Conservation (phyloP, 163 green algal genomes). For the Scenedesmus sp. region DNA sequence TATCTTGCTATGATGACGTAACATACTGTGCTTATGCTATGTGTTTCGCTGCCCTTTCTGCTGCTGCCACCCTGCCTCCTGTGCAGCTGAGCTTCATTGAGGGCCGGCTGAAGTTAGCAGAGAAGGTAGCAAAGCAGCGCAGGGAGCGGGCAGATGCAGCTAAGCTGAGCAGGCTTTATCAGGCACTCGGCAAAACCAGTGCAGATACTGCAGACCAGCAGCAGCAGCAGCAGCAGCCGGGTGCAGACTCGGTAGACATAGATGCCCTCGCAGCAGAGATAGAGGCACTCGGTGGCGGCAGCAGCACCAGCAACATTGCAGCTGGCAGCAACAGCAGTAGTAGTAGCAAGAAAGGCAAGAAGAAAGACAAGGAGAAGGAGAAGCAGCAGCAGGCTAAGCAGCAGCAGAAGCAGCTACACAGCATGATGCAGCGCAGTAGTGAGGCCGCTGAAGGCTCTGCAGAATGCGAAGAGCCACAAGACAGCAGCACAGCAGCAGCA, state of each 20-base stretch:
- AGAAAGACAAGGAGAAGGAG: background rate
- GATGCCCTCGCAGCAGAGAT: background rate
- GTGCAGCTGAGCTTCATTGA: conserved; percentile 17
- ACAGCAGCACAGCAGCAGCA: background rate
- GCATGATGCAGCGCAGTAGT: background rate
- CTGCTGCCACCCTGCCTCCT: background rate
- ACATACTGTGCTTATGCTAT: too few species aligned
- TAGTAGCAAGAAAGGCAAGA: background rate
- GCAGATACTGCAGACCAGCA: background rate
- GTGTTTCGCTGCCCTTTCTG: background rate
- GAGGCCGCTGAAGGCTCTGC: background rate
- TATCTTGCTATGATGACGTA: too few species aligned
- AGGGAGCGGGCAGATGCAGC: background rate
- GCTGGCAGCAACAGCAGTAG: background rate
- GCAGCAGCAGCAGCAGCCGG: conserved; percentile 19
- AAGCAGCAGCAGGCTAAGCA: background rate
- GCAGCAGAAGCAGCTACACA: conserved; percentile 1
- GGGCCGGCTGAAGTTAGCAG: conserved; percentile 16
- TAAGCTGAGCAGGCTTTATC: background rate
- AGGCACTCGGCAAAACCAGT: background rate
- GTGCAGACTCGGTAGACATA: background rate
- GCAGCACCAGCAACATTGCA: background rate
- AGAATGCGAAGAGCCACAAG: background rate
- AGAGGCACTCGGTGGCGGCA: background rate
- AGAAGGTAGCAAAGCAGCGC: background rate